A percentile compares a stretch with the other conserved stretches of the same genome.
Evolutionary conservation across 1,284 basidiomycete genomes (phyloP).

Genomic region (Trichosporon asahii): DNA sequence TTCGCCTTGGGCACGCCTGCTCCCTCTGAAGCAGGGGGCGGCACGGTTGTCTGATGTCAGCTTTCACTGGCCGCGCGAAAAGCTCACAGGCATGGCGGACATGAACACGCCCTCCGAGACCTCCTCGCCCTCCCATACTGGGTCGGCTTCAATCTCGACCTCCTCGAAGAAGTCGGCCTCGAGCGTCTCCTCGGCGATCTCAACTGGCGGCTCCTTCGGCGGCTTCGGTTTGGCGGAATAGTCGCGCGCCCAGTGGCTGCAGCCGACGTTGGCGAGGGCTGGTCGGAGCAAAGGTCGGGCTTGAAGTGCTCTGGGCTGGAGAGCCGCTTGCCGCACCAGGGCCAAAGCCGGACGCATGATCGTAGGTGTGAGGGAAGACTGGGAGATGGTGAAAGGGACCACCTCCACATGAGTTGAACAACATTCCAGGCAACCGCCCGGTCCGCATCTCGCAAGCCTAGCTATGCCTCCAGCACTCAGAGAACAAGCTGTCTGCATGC

Average conservation of each 20-base stretch:
- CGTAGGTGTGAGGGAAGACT: background rate
- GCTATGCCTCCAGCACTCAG: too few relatives aligned
- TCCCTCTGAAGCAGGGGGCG: background rate
- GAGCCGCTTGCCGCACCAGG: background rate
- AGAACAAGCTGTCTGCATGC: too few relatives aligned
- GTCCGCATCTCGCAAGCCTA: too few relatives aligned
- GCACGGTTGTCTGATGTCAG: background rate
- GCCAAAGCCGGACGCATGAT: background rate
- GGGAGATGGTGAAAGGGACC: background rate
- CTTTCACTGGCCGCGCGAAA: background rate
- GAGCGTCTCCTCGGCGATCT: background rate
- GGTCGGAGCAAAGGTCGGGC: background rate
- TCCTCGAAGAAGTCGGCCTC: constrained; percentile 20
- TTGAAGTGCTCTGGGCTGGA: background rate
- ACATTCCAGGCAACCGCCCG: too few relatives aligned
- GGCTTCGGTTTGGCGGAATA: background rate
- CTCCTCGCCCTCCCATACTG: constrained; percentile 23
- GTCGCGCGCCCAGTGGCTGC: background rate
- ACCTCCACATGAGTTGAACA: background rate
- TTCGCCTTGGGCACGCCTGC: background rate
- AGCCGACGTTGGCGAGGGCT: background rate
- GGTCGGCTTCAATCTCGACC: constrained; percentile 14
- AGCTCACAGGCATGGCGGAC: constrained; percentile 15
- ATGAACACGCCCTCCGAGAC: constrained; percentile 22
- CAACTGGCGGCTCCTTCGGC: background rate